Conservation (phyloP, 108 stramenopile genomes). For the Stephanodiscus triporus region DNA sequence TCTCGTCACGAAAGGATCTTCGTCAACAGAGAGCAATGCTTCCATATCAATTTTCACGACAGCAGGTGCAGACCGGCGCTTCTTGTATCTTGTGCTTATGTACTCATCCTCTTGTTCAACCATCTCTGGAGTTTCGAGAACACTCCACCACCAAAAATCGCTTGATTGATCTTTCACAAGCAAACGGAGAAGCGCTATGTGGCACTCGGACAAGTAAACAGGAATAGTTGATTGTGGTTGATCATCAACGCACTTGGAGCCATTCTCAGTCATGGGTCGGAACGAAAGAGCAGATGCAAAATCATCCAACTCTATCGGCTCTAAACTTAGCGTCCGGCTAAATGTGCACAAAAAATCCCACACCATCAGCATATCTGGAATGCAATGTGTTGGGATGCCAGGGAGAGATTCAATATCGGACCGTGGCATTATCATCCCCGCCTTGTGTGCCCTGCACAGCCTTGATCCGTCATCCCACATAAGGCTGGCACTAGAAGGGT, state of each 20-base stretch:
- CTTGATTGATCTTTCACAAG: constrained; percentile 69
- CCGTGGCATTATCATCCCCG: constrained; percentile 32
- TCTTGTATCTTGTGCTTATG: constrained; percentile 52
- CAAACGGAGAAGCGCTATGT: constrained; percentile 74
- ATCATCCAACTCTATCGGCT: constrained; percentile 78
- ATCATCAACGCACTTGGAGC: constrained; percentile 31
- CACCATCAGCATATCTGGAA: constrained; percentile 77
- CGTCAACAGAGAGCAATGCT: constrained; percentile 68
- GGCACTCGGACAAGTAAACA: constrained; percentile 83
- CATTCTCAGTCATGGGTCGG: constrained; percentile 45
- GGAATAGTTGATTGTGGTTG: constrained; percentile 45
- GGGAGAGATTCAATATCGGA: constrained; percentile 72
- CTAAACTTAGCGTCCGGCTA: constrained; percentile 60
- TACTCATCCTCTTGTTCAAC: constrained; percentile 62
- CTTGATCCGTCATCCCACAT: constrained; percentile 31
- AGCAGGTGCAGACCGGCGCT: constrained; percentile 47
- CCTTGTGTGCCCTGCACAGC: constrained; percentile 31
- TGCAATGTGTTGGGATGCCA: constrained; percentile 74
- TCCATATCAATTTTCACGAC: constrained; percentile 83
- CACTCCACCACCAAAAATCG: constrained; percentile 92
- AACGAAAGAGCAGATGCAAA: constrained; percentile 79
- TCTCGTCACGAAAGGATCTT: constrained; percentile 77
- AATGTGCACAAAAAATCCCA: constrained; percentile 92
- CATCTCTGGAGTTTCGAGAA: constrained; percentile 77
- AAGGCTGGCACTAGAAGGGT: constrained; percentile 55